Conservation (phyloP, 2,329 filamentous ascomycete genomes). For the Endoconidiophora polonica region DNA sequence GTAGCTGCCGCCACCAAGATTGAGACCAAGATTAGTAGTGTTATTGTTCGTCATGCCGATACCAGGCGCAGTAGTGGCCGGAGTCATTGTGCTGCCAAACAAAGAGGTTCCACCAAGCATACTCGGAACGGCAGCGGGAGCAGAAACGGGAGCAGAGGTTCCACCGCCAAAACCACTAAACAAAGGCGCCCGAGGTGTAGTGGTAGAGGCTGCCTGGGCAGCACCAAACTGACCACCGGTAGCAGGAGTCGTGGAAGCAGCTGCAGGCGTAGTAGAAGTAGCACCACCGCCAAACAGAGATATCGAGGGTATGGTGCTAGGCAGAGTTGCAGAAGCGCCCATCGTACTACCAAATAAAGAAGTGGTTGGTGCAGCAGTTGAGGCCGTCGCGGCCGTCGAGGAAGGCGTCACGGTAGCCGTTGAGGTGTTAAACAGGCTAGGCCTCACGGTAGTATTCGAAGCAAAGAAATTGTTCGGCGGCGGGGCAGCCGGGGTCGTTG, state of each 20-base stretch:
- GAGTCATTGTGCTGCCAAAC: conserved; percentile 12
- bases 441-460: conserved; percentile 16
- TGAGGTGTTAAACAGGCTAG: conserved; percentile 23
- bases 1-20: neutral
- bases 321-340: neutral
- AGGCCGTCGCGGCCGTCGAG: conserved; percentile 18
- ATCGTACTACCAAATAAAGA: conserved; percentile 17
- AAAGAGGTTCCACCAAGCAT: no score
- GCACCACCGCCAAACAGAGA: conserved; percentile 18
- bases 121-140: neutral
- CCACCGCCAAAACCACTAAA: conserved; percentile 15
- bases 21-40: neutral
- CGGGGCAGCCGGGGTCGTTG: conserved; percentile 13
- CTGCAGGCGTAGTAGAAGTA: conserved; percentile 16
- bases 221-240: conserved; percentile 1
- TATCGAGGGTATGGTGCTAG: conserved; percentile 17
- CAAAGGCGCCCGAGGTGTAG: conserved; percentile 19
- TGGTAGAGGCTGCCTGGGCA: conserved; percentile 9
- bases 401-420: conserved; percentile 13
- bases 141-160: neutral
- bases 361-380: conserved; percentile 13
- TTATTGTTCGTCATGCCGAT: no score
- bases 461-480: conserved; percentile 15
- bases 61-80: conserved; percentile 18
- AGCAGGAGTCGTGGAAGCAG: conserved; percentile 10